Conservation (phyloP, 371 early-diverging fungal species). For the Dinochytrium kinnereticum region DNA sequence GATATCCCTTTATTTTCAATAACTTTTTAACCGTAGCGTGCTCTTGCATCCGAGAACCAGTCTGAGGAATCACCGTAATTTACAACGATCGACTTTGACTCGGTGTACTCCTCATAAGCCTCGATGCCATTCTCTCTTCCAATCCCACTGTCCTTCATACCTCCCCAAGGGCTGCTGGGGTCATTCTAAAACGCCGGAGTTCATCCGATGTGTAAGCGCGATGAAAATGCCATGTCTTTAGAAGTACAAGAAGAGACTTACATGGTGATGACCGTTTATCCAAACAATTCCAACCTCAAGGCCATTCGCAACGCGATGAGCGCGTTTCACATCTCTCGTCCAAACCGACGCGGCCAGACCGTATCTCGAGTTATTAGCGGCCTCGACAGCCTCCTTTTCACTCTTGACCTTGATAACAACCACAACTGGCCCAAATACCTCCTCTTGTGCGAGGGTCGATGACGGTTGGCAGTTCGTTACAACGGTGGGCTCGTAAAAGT, state of each 20-base stretch:
- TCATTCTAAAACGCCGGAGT: neutral
- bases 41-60: neutral
- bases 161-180: slow-evolving; percentile 15
- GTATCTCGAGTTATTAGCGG: slow-evolving; percentile 77
- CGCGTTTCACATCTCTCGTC: slow-evolving; percentile 69
- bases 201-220: too few relatives aligned
- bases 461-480: slow-evolving; percentile 47
- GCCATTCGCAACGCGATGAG: slow-evolving; percentile 67
- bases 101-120: slow-evolving; percentile 14
- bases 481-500: slow-evolving; percentile 81
- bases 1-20: too few relatives aligned
- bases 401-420: slow-evolving; percentile 69
- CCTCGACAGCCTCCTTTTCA: slow-evolving; percentile 76
- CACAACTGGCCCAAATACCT: slow-evolving; percentile 93
- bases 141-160: slow-evolving; percentile 16
- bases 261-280: slow-evolving; percentile 51
- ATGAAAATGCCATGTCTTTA: too few relatives aligned
- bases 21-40: neutral
- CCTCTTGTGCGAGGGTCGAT: slow-evolving; percentile 65
- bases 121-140: slow-evolving; percentile 11
- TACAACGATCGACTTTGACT: neutral
- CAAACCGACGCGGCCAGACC: slow-evolving; percentile 90
- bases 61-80: neutral
- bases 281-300: slow-evolving; percentile 84
- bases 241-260: too few relatives aligned